A percentile compares a stretch with the other conserved stretches of the same genome.
Evolutionary conservation across 2,329 filamentous ascomycete genomes (phyloP).

Genomic region (Paraconiothyrium brasiliense): DNA sequence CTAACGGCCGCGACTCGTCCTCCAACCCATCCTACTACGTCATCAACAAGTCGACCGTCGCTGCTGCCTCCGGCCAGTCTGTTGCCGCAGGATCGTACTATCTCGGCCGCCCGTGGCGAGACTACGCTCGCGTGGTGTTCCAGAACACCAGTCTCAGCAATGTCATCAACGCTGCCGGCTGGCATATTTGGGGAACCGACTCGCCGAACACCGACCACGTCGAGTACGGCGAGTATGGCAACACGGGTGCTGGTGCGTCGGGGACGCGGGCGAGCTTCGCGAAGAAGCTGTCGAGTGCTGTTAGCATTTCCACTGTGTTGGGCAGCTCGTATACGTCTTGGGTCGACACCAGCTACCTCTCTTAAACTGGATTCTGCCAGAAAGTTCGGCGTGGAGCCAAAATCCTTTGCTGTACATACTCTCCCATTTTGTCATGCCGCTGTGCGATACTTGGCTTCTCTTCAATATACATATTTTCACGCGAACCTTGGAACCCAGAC

Average conservation of each 20-base stretch:
- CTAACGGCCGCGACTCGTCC: constrained; percentile 43
- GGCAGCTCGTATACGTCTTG: constrained; percentile 48
- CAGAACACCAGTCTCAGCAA: constrained; percentile 61
- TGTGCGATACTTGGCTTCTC: background rate
- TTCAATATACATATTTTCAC: background rate
- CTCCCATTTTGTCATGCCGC: background rate
- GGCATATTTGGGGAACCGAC: constrained; percentile 64
- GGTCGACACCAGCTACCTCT: constrained; percentile 44
- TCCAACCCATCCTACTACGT: constrained; percentile 61
- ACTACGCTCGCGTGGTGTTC: constrained; percentile 62
- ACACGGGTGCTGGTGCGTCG: constrained; percentile 65
- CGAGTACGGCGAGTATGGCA: constrained; percentile 67
- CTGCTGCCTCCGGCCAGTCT: constrained; percentile 51
- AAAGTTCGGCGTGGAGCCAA: background rate
- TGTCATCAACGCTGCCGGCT: constrained; percentile 69
- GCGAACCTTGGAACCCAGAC: background rate
- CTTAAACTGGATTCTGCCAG: background rate
- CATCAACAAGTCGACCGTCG: constrained; percentile 63
- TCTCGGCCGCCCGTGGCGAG: constrained; percentile 64
- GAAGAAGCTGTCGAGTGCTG: constrained; percentile 50
- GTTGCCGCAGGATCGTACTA: constrained; percentile 56
- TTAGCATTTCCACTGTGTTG: constrained; percentile 57
- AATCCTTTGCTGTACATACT: constrained; percentile 7
- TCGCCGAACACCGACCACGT: constrained; percentile 63
- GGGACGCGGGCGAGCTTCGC: constrained; percentile 64